Evolutionary conservation across 2,329 filamentous ascomycete genomes (phyloP).

Genomic region (Penicillium sp.): DNA sequence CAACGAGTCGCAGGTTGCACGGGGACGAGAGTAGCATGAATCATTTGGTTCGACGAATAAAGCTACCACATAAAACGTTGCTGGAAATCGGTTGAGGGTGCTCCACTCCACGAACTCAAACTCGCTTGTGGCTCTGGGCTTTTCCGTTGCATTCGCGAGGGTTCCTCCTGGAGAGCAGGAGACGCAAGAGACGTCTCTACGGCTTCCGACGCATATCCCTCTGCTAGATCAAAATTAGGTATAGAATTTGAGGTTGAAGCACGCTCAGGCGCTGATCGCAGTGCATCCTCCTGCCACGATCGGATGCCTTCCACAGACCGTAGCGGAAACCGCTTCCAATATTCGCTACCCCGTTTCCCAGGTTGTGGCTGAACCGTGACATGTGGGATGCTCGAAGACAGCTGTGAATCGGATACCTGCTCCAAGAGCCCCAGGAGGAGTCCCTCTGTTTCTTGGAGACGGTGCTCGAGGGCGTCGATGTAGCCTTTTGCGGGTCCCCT

Average conservation of each 20-base stretch:
- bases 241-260: background rate
- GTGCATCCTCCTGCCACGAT: conserved; percentile 42
- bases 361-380: conserved; percentile 21
- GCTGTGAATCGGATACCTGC: conserved; percentile 37
- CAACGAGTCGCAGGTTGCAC: background rate
- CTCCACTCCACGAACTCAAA: conserved; percentile 35
- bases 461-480: conserved; percentile 49
- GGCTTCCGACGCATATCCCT: background rate
- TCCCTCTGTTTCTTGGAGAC: conserved; percentile 49
- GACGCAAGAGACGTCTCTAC: background rate
- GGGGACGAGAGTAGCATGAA: background rate
- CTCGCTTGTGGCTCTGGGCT: conserved; percentile 14
- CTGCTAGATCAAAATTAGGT: background rate
- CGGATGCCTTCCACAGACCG: conserved; percentile 39
- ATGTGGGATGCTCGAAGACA: conserved; percentile 25
- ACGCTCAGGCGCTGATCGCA: background rate
- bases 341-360: conserved; percentile 40
- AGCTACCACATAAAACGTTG: conserved; percentile 39
- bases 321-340: conserved; percentile 46
- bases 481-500: conserved; percentile 56
- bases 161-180: background rate
- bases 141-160: background rate
- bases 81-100: conserved; percentile 38
- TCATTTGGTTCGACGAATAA: background rate
- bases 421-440: conserved; percentile 45